Evolutionary conservation across 2,329 filamentous ascomycete species (phyloP).

Genomic region (Aspergillus arachidicola): DNA sequence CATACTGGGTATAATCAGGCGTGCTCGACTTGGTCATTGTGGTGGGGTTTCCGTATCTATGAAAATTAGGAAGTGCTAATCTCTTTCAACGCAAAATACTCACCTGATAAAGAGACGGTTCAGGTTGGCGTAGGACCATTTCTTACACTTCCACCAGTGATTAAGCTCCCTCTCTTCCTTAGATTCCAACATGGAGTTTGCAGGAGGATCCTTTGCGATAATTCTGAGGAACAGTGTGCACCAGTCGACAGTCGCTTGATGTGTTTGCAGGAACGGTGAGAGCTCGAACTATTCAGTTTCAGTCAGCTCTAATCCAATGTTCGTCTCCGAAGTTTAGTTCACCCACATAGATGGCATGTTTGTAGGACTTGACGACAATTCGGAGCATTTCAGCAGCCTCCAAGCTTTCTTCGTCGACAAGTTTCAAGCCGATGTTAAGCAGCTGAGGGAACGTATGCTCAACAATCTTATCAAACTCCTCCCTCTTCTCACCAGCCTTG

Average conservation of each 20-base stretch:
- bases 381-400: slow-evolving; percentile 97
- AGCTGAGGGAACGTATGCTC: slow-evolving; percentile 87
- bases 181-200: slow-evolving; percentile 76
- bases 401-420: slow-evolving; percentile 87
- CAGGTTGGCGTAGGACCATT: slow-evolving; percentile 97
- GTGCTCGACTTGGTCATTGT: slow-evolving; percentile 72
- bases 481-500: slow-evolving; percentile 79
- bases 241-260: slow-evolving; percentile 88
- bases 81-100: slow-evolving; percentile 26
- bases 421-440: slow-evolving; percentile 80
- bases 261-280: slow-evolving; percentile 73
- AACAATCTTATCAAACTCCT: slow-evolving; percentile 93
- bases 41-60: slow-evolving; percentile 84
- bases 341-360: slow-evolving; percentile 93
- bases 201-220: slow-evolving; percentile 80
- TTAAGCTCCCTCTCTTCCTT: slow-evolving; percentile 85
- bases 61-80: slow-evolving; percentile 8
- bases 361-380: slow-evolving; percentile 93
- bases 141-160: slow-evolving; percentile 99
- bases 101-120: slow-evolving; percentile 93
- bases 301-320: slow-evolving; percentile 29
- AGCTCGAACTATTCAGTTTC: slow-evolving; percentile 73
- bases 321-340: not conserved
- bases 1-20: slow-evolving; percentile 77
- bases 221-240: slow-evolving; percentile 92